Evolutionary conservation across 176 grass and related monocot species (phyloP), one percentile per base, ranked within the genome.

Genomic region (Miscanthus lutarioriparius): DNA sequence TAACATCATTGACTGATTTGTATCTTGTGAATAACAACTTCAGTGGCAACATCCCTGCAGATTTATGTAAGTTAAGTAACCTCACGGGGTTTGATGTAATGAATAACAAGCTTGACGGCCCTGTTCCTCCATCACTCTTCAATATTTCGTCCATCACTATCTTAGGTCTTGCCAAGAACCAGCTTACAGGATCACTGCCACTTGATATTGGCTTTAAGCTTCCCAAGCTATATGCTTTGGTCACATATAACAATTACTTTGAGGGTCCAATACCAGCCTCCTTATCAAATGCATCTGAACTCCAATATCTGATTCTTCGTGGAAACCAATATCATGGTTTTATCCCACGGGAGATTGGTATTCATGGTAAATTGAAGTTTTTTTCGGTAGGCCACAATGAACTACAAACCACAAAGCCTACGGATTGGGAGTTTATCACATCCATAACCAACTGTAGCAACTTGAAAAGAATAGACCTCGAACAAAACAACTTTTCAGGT

Each of bases 391-490:
- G 75, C 7, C 0, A 8, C 17, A 79, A 79, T 37, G 0, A 20
- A 10, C 39, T 86, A 2, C 27, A 64, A 64, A 32, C 75, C 5
- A 72, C 8, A 72, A n/a, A 37, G 5, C 28, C 51, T 27, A 79
- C 22, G 10, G 84, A 72, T 63, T 86, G 76, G 67, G 76, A 72
- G 17, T 86, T 79, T 41, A 6, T 86, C 38, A 72, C 28, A 79
- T 86, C 76, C 7, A 39, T 86, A 6, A 79, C 54, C 27, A 86
- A 86, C 22, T 86, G 76, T 47, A 86, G 75, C 22, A 72, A 63
- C 39, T 37, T 79, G 54, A 0, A 0, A 15, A 4, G 1, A 0
- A 20, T 86, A 79, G 54, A 64, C 41, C 20, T 86, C 48, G 28
- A 9, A 26, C 39, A 16, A 0, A 86, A 86, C 28, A 38, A 79